These are phyloP conservation scores for Apiospora koreana DNA, from an alignment of 2,329 filamentous ascomycete genomes.

Conservation along the genomic window DNA sequence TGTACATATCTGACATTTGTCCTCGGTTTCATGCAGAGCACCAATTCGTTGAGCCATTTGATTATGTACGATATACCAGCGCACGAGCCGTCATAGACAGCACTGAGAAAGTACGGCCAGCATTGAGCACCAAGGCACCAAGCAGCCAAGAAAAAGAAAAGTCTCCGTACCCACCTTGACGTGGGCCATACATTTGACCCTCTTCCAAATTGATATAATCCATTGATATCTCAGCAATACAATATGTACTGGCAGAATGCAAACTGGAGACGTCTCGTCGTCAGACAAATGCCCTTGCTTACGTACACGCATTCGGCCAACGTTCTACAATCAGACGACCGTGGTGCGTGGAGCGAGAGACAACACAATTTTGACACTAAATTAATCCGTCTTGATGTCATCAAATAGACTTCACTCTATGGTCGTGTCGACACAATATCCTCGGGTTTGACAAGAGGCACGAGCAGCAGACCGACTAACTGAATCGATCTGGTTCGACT, in stretches of 20 bases:
- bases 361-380: neutral
- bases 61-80: neutral
- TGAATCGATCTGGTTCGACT: neutral
- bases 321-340: neutral
- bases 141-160: neutral
- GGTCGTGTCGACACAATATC: neutral
- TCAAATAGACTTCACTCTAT: neutral
- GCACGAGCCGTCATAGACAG: neutral
- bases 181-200: neutral
- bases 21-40: too few relatives aligned
- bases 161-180: neutral
- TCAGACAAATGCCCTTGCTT: neutral
- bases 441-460: neutral
- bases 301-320: neutral
- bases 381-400: conserved; percentile 7
- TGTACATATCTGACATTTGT: neutral
- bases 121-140: too few relatives aligned
- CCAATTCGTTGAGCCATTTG: neutral
- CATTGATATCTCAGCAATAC: neutral
- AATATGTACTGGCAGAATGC: neutral
- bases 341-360: neutral
- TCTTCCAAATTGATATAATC: too few relatives aligned
- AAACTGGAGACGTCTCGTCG: too few relatives aligned
- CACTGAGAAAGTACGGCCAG: too few relatives aligned
- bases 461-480: neutral